Evolutionary conservation across 2,329 filamentous ascomycete genomes (phyloP).

Genomic region (Fusarium xylarioides): DNA sequence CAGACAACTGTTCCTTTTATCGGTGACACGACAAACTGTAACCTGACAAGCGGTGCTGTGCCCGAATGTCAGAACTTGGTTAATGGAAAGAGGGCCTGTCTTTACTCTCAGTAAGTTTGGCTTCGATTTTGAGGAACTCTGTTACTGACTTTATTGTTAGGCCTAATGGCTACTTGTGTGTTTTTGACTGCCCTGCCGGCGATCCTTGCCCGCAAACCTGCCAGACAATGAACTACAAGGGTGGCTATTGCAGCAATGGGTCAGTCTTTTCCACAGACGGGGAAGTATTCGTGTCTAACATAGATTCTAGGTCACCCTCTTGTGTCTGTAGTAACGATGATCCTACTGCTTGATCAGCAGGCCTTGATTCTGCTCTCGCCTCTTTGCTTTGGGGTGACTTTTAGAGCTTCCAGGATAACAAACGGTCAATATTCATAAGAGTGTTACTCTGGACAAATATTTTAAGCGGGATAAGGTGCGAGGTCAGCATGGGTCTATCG

Average conservation of each 20-base stretch:
- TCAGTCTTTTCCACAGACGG: neutral
- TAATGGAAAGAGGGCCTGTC: neutral
- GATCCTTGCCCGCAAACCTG: neutral
- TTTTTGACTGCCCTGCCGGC: fast-evolving
- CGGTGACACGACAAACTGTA: neutral
- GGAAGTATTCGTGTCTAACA: neutral
- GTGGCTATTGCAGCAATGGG: neutral
- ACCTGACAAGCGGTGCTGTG: neutral
- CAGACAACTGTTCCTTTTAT: neutral
- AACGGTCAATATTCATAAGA: neutral
- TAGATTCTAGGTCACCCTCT: fast-evolving
- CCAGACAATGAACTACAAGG: neutral
- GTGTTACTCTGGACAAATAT: neutral
- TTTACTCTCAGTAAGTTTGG: neutral
- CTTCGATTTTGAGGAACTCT: fast-evolving
- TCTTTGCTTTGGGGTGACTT: neutral
- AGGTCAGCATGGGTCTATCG: neutral
- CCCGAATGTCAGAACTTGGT: neutral
- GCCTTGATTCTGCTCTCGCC: too few species aligned
- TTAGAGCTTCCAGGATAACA: neutral
- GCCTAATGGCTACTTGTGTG: fast-evolving
- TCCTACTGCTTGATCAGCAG: neutral
- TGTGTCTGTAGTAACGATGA: neutral
- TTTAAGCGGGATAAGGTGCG: neutral
- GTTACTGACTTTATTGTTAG: neutral